These are phyloP conservation scores for Odontarrhena argentea DNA, from an alignment of 345 rosid species.

Conservation along the genomic window DNA sequence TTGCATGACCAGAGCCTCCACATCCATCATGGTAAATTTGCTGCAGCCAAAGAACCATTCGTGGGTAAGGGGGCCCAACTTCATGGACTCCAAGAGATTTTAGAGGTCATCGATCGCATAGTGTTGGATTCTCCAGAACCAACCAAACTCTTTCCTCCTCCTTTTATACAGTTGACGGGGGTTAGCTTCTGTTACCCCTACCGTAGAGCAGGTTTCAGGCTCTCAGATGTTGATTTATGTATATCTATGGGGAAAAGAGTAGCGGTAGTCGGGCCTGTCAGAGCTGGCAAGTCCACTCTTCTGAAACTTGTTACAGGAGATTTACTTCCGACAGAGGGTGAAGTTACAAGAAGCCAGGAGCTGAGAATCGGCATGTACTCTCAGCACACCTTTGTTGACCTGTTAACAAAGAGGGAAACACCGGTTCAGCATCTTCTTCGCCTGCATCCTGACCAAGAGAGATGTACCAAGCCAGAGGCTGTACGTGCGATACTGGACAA, in stretches of 20 bases:
- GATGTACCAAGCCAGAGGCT: conserved; percentile 91
- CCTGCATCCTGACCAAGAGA: conserved; percentile 95
- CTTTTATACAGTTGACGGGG: conserved; percentile 83
- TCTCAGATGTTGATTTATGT: conserved; percentile 82
- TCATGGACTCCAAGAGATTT: conserved; percentile 83
- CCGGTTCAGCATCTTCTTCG: conserved; percentile 94
- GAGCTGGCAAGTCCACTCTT: conserved; percentile 93
- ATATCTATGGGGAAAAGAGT: conserved; percentile 97
- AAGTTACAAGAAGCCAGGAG: conserved; percentile 82
- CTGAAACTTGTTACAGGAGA: conserved; percentile 93
- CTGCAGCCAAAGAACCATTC: conserved; percentile 75
- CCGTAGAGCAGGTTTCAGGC: conserved; percentile 64
- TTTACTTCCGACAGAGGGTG: conserved; percentile 79
- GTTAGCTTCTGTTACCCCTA: conserved; percentile 88
- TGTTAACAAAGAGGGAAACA: conserved; percentile 84
- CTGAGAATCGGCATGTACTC: conserved; percentile 93
- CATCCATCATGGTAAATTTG: conserved; percentile 73
- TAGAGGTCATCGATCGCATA: conserved; percentile 86
- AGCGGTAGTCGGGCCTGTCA: conserved; percentile 89
- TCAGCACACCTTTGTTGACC: conserved; percentile 83
- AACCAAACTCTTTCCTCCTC: conserved; percentile 79
- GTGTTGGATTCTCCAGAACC: conserved; percentile 97
- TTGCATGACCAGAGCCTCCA: conserved; percentile 85
- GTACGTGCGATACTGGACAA: conserved; percentile 94
- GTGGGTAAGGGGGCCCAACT: conserved; percentile 63